Base-by-base conservation (phyloP, 2,329 filamentous ascomycete genomes). In the Pseudocercospora macadamiae region DNA sequence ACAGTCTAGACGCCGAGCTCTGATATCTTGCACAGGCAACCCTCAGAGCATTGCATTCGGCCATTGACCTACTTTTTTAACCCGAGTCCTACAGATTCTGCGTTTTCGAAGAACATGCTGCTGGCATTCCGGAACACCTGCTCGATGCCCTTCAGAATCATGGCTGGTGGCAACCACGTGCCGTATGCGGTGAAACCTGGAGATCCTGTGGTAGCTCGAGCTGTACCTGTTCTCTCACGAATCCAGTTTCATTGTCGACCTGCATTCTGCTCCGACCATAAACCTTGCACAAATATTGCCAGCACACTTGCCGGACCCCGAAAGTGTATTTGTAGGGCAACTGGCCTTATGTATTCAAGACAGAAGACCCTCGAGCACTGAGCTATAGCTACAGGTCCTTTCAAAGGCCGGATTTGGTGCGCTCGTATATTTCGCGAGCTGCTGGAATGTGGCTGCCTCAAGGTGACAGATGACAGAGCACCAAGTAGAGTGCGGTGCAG, bases 401-500 rank as follows among this genome's bases (percentile, higher is more conserved):
- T n/a, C n/a, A n/a, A n/a, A n/a, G n/a, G n/a, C n/a, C n/a, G n/a
- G n/a, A n/a, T n/a, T n/a, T n/a, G n/a, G n/a, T n/a, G n/a, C n/a
- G 39, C 39, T 45, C 39, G 39, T 25, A 25, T 45, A 16, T 19
- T 21, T 45, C 39, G 39, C 39, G 19, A 45, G 21, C 39, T 9
- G 39, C 26, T 18, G 45, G 23, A 30, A 49, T 49, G 45, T 49
- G 45, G 45, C 45, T 32, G 45, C 45, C 25, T 32, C n/a, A 32
- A 48, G 45, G 45, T 32, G 45, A 49, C 45, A 49, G 45, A 26
- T 49, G 45, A 49, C 45, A 49, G 42, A 39, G 36, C 16, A 39
- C 21, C 16, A 18, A 19, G 21, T 39, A 19, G 12, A 32, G 12
- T 32, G 12, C 28, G 6, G 28, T 32, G 12, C 36, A 42, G 37